Evolutionary conservation across 495 filamentous ascomycete species (phyloP).

Genomic region (Talaromyces liani): DNA sequence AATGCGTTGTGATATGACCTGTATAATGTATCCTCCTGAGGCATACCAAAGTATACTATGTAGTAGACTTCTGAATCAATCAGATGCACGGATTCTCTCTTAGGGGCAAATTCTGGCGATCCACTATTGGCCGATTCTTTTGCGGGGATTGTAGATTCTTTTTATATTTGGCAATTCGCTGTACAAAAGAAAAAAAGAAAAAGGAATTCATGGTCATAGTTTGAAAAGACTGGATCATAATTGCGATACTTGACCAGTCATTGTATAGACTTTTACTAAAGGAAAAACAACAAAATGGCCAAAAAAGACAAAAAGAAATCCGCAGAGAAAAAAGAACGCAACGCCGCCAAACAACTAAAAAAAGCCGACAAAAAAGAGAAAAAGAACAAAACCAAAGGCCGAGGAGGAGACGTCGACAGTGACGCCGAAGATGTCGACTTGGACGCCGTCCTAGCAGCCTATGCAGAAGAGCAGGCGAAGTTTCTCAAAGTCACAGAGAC

Average conservation of each 20-base stretch:
- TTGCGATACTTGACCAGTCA: too few species aligned
- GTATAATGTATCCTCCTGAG: neutral
- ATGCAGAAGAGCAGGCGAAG: slow-evolving; percentile 72
- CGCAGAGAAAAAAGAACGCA: slow-evolving; percentile 47
- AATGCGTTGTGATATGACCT: neutral
- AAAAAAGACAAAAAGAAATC: slow-evolving; percentile 47
- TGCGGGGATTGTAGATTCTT: slow-evolving; percentile 4
- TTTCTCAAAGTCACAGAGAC: slow-evolving; percentile 90
- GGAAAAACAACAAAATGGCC: slow-evolving; percentile 25
- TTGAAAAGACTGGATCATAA: too few species aligned
- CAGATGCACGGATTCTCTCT: neutral
- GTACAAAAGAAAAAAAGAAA: neutral
- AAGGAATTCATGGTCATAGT: neutral
- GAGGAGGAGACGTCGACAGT: slow-evolving; percentile 55
- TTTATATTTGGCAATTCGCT: neutral
- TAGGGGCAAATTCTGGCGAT: slow-evolving; percentile 2
- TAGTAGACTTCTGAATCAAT: neutral
- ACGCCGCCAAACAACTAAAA: slow-evolving; percentile 46
- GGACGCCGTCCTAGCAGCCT: slow-evolving; percentile 93
- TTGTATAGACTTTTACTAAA: too few species aligned
- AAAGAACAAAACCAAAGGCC: slow-evolving; percentile 52
- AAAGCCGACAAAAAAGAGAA: slow-evolving; percentile 73
- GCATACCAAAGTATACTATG: slow-evolving; percentile 1
- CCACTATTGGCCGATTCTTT: neutral
- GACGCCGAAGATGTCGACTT: slow-evolving; percentile 90